Evolutionary conservation across 768 basidiomycete genomes (phyloP), one percentile per base, ranked within the genome.

Genomic region (Tricholoma sp.): DNA sequence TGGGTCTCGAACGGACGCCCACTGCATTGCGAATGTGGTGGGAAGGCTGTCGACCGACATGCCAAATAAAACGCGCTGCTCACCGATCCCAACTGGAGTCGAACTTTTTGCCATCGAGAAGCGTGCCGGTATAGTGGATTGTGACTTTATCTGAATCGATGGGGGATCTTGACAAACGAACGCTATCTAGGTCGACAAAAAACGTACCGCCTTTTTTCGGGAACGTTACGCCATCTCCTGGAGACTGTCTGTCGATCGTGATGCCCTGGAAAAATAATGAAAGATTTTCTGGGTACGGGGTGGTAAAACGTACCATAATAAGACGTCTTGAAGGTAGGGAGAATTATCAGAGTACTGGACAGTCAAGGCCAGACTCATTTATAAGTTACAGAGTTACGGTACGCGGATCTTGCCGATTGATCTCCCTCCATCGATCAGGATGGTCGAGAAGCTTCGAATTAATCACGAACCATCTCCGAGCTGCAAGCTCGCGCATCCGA

Each of bases 61-160:
- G 28, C 17, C 20, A 51, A 34, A 53, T 54, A 24, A 47, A 47
- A 52, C 47, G 20, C 53, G 58, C 63, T 52, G 65, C 82, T 63
- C 57, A 90, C 89, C 88, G 85, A 65, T 87, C 85, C 65, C 80
- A 70, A 62, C 85, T 89, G 13, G 89, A 89, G 74, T 94, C 91
- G 70, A 91, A 91, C 63, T 73, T 74, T 31, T 57, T 73, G 41
- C 89, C 89, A 63, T 88, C 74, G 6, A 59, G 11, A n/a, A 92
- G 79, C 28, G 80, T 90, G 24, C 90, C 93, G 47, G 85, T 78
- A 64, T 94, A 94, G 71, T 94, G 89, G 54, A 94, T 91, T 6
- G 59, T 72, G 36, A 93, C 89, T 28, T 17, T 78, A 74, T 91
- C 88, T 89, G 62, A 20, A 52, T 59, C 52, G 64, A 70, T 67